phyloP scores from a whole-genome alignment of 2,329 filamentous ascomycete genomes.

The Aspergillus novofumigatus region DNA sequence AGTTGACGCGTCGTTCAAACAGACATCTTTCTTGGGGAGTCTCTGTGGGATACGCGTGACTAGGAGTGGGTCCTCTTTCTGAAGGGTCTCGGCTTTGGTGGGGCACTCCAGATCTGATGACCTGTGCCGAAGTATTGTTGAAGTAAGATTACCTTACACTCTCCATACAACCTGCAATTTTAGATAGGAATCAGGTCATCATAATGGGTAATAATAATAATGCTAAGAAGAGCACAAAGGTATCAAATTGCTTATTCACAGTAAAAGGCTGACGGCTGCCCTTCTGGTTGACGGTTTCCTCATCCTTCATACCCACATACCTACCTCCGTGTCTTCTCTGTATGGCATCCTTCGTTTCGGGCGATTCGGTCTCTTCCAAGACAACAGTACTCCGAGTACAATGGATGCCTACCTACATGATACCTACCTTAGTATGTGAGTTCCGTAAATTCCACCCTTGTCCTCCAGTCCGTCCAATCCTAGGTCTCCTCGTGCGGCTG shows the following conservation, averaged over 20 bases:
- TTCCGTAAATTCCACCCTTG: not conserved
- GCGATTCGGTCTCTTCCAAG: too few species aligned
- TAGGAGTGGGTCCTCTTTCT: not conserved
- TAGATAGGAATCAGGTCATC: not conserved
- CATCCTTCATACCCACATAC: not conserved
- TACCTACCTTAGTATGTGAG: not conserved
- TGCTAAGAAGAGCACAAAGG: not conserved
- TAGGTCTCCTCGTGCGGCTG: not conserved
- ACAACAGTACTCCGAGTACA: too few species aligned
- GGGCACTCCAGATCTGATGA: slow-evolving; percentile 16
- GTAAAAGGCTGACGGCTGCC: not conserved
- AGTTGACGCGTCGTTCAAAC: not conserved
- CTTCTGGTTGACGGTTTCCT: not conserved
- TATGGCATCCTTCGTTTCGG: not conserved
- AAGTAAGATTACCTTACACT: too few species aligned
- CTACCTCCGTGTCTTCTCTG: not conserved
- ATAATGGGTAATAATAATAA: not conserved
- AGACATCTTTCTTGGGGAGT: not conserved
- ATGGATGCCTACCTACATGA: too few species aligned
- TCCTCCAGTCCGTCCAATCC: not conserved
- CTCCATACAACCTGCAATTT: too few species aligned
- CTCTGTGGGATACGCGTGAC: not conserved
- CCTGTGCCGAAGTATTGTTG: too few species aligned
- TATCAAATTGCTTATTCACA: not conserved
- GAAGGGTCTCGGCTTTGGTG: slow-evolving; percentile 15